Evolutionary conservation across 371 early-diverging fungal species (phyloP).

Genomic region (Mortierella sp.): DNA sequence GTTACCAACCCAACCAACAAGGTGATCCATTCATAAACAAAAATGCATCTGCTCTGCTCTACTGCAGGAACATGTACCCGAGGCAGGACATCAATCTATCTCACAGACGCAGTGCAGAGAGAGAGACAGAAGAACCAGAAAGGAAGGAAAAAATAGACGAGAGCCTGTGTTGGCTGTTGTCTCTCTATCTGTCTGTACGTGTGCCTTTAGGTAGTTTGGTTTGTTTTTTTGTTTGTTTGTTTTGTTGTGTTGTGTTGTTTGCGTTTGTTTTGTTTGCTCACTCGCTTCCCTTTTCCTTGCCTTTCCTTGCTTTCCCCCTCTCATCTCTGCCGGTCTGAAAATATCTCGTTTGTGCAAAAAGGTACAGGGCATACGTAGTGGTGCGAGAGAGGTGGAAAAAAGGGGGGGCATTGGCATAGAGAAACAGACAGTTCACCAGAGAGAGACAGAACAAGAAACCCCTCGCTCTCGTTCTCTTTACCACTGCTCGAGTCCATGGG

Average conservation of each 20-base stretch:
- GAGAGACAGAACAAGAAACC: not conserved
- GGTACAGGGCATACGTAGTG: not conserved
- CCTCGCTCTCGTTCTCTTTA: slow-evolving; percentile 1
- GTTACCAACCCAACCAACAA: not conserved
- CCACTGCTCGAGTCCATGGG: not conserved
- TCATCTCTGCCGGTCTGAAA: slow-evolving; percentile 1
- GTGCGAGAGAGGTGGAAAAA: not conserved
- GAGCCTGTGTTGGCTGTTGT: slow-evolving; percentile 3
- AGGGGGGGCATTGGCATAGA: not conserved
- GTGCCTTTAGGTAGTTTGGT: no score
- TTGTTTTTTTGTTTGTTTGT: not conserved
- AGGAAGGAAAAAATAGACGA: not conserved
- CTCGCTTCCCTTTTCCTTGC: not conserved
- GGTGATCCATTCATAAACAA: not conserved
- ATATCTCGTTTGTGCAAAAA: not conserved
- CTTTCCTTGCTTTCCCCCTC: not conserved
- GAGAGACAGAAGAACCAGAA: not conserved
- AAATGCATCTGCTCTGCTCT: no score
- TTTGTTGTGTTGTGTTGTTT: not conserved
- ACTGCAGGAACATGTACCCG: not conserved
- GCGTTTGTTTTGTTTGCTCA: slow-evolving; percentile 3
- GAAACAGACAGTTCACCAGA: not conserved
- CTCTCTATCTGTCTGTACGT: no score
- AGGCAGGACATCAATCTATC: not conserved
- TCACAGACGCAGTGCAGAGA: no score